Evolutionary conservation across 495 filamentous ascomycete species (phyloP).

Genomic region (Podospora pseudocomata): DNA sequence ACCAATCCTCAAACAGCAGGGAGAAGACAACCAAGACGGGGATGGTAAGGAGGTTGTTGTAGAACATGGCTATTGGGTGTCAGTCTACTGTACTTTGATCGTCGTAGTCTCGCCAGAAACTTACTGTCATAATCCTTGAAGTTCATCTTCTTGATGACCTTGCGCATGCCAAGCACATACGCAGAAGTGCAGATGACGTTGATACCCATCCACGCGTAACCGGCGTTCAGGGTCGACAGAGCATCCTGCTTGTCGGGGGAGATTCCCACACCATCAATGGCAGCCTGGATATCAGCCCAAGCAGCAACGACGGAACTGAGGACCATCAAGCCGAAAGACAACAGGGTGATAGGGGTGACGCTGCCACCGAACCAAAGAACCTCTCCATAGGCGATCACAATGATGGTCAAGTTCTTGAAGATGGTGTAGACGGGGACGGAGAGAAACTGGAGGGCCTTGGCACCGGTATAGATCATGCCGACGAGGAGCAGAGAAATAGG

Average conservation of each 20-base stretch:
- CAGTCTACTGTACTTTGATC: not conserved
- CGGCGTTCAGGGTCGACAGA: constrained; percentile 87
- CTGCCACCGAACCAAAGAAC: constrained; percentile 98
- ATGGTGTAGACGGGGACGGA: constrained; percentile 99
- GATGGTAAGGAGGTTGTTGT: constrained; percentile 98
- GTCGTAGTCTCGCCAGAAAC: constrained; percentile 33
- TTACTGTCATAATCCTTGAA: constrained; percentile 99
- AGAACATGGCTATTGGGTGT: constrained; percentile 84
- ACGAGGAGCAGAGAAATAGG: constrained; percentile 94
- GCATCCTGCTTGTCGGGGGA: constrained; percentile 61
- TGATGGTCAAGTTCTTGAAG: constrained; percentile 99
- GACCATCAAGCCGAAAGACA: constrained; percentile 98
- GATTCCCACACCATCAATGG: constrained; percentile 59
- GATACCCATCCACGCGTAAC: constrained; percentile 96
- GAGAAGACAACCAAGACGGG: constrained; percentile 84
- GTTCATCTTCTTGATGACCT: constrained; percentile 98
- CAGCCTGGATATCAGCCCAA: constrained; percentile 96
- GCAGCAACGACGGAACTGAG: constrained; percentile 90
- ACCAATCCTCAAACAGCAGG: constrained; percentile 88
- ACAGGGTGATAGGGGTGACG: constrained; percentile 79
- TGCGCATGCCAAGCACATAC: constrained; percentile 91
- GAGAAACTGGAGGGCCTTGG: constrained; percentile 93
- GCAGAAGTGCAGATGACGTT: constrained; percentile 95
- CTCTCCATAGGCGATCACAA: constrained; percentile 97
- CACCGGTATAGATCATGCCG: constrained; percentile 98